Base-by-base conservation (phyloP, 2,329 filamentous ascomycete species). In the Ophiognomonia clavigignenti-juglandacearum region DNA sequence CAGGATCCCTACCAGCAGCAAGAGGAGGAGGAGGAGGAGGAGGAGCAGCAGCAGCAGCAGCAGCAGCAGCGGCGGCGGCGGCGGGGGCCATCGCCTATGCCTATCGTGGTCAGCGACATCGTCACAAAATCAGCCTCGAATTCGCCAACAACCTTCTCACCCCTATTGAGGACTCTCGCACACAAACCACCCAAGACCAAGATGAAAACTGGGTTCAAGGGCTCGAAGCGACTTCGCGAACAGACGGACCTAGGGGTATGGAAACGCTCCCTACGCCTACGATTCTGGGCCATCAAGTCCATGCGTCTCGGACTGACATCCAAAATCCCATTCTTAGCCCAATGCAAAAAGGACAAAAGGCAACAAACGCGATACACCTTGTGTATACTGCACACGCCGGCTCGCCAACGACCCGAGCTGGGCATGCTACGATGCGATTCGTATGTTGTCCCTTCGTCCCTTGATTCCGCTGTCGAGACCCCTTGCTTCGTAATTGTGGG, bases 401-500 rank as follows among this genome's bases (percentile, higher is more conserved):
- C 37, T 51, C 18, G 45, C 40, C 10, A 45, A 48, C 16, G 49
- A 48, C 4, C 45, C 49, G 8, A 39, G 22, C 11, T 48, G 49
- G 49, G 26, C 34, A 6, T 51, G 49, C 16, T 38, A 45, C 24
- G 41, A 51, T 39, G 49, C 45, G 19, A 1, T 42, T 18, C 41
- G 49, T 45, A 35, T 34, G 45, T 38, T 26, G 19, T 10, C 9
- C 14, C 18, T 9, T 23, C 18, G 37, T 11, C 20, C 9, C 19
- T 20, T 18, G 6, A n/a, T 40, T 22, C 19, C 6, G 5, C 13
- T 16, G n/a, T 41, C 8, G 8, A 14, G 5, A 11, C 14, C 13
- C 10, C 22, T 14, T 14, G n/a, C 9, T 26, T n/a, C 24, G n/a
- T n/a, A n/a, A n/a, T n/a, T n/a, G n/a, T n/a, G n/a, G n/a, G n/a